Evolutionary conservation across 2,329 filamentous ascomycete genomes (phyloP), one percentile per base, ranked within the genome.

Genomic region (Dothidotthia symphoricarpi): DNA sequence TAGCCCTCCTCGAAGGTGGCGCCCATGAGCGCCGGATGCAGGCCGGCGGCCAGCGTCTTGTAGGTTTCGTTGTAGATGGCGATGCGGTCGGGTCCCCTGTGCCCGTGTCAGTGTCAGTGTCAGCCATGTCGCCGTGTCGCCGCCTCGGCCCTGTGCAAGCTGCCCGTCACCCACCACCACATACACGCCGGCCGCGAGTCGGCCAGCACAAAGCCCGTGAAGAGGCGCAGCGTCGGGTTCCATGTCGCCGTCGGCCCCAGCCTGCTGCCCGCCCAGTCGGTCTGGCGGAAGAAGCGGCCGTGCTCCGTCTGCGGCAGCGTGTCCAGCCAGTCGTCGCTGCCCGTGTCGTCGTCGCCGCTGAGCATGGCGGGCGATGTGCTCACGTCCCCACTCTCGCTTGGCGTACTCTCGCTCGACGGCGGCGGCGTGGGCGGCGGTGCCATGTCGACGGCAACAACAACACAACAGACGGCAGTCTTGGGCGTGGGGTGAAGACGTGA

Each of bases 61-160:
- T 63, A 65, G 2, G 37, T 35, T 25, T 61, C 59, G 35, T 65
- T 65, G 47, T 65, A 65, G 24, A 64, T 53, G 31, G 61, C 62
- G n/a, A 56, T 47, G 24, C 58, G 37, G 32, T 57, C 39, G 24
- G 51, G 43, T 12, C 59, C 61, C 61, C 55, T 55, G 22, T 37
- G 11, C 5, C 10, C 9, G 12, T 15, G 32, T 42, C 15, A 44
- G 29, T 24, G 5, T 3, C 6, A 11, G 26, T 34, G 31, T 28
- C 14, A 24, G 24, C 16, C n/a, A n/a, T n/a, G n/a, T n/a, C n/a
- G n/a, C n/a, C n/a, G n/a, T n/a, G n/a, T n/a, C n/a, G n/a, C n/a
- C n/a, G n/a, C n/a, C n/a, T n/a, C n/a, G n/a, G 6, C n/a, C 13
- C 15, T 8, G 3, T 16, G 13, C 16, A 12, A 2, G 6, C 12